phyloP scores from a whole-genome alignment of 1,284 basidiomycete genomes.

The Cryptococcus jaspeensis region DNA sequence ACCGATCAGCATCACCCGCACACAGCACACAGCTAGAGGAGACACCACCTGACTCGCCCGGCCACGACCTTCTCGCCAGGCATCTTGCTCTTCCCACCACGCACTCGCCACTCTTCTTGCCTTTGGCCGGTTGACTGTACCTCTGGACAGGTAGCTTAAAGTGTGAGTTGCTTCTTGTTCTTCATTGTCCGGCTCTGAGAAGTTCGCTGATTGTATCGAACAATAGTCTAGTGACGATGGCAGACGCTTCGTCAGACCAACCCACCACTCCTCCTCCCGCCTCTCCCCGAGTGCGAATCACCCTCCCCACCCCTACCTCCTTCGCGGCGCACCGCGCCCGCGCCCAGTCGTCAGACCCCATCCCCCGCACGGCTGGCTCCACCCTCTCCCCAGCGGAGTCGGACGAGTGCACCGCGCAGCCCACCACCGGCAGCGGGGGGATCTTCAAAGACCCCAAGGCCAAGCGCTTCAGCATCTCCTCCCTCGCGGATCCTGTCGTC shows the following conservation, averaged over 20 bases:
- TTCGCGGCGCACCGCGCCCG: constrained; percentile 22
- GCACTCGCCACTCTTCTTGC: background rate
- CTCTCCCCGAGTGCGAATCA: constrained; percentile 15
- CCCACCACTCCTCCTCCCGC: constrained; percentile 11
- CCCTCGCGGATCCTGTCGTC: constrained; percentile 5
- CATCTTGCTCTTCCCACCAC: background rate
- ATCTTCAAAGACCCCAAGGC: background rate
- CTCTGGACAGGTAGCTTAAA: background rate
- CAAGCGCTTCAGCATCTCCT: constrained; percentile 16
- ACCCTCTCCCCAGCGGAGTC: too few relatives aligned
- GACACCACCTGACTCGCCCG: background rate
- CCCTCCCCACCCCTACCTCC: constrained; percentile 31
- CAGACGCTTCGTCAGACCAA: background rate
- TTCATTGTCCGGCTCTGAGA: too few relatives aligned
- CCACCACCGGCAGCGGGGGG: too few relatives aligned
- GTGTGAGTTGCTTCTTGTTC: too few relatives aligned
- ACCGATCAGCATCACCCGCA: background rate
- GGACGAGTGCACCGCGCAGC: too few relatives aligned
- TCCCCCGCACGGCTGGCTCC: background rate
- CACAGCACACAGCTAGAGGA: background rate
- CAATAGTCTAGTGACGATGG: constrained; percentile 1
- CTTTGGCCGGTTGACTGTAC: background rate
- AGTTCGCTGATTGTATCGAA: too few relatives aligned
- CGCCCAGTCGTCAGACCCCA: background rate
- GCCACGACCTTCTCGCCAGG: constrained; percentile 2